Percentiles rank a stretch among this genome's conserved stretches.
These are phyloP conservation scores for Tuctoria greenei DNA, from an alignment of 176 grass and related monocot genomes.

Conservation along the genomic window DNA sequence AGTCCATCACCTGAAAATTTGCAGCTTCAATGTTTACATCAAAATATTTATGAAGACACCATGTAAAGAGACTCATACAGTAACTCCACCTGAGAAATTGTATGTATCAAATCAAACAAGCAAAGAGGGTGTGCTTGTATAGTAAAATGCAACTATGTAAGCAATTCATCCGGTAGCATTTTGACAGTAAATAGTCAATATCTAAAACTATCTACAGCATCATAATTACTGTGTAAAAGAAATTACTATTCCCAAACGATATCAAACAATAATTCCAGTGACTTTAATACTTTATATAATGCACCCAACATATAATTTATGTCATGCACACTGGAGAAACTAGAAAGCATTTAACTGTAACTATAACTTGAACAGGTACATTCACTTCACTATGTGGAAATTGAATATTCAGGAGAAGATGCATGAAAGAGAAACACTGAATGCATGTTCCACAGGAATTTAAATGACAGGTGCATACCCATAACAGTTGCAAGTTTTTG, in stretches of 20 bases:
- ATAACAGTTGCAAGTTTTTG: constrained; percentile 56
- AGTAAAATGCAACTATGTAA: constrained; percentile 19
- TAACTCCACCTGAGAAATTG: too few relatives aligned
- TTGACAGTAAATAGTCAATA: not conserved
- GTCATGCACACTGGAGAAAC: not conserved
- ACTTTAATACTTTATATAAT: not conserved
- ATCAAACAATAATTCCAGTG: not conserved
- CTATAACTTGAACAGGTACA: not conserved
- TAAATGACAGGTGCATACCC: constrained; percentile 47
- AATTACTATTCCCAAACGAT: not conserved
- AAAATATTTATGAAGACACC: not conserved
- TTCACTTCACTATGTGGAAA: not conserved
- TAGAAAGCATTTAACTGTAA: constrained; percentile 19
- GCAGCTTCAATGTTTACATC: constrained; percentile 13
- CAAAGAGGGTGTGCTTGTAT: not conserved
- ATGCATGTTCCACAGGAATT: not conserved
- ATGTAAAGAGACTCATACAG: not conserved
- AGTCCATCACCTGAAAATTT: constrained; percentile 66
- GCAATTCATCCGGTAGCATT: not conserved
- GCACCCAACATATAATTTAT: not conserved
- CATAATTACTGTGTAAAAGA: constrained; percentile 12
- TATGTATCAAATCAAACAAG: too few relatives aligned
- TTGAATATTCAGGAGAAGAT: not conserved
- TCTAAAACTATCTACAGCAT: not conserved
- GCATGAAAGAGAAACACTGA: not conserved